Percentiles rank a stretch among this genome's conserved stretches.
These are phyloP conservation scores for Azolla pinnata DNA, from an alignment of 75 land plant species.

Conservation along the genomic window DNA sequence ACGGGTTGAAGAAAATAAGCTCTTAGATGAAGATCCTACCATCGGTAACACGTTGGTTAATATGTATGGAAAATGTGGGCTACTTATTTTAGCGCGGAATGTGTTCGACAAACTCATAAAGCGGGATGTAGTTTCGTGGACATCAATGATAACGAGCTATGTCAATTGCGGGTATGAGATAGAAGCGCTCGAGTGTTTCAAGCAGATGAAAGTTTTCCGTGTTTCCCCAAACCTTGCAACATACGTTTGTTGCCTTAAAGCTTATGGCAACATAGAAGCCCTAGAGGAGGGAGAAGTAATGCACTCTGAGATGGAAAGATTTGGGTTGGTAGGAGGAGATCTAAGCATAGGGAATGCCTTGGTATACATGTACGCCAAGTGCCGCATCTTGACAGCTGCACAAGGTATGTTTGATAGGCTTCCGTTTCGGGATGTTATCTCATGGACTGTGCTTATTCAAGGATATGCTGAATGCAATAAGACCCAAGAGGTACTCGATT, in stretches of 20 bases:
- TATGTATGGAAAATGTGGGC: conserved; percentile 24
- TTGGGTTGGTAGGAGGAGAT: conserved; percentile 20
- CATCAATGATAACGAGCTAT: conserved; percentile 27
- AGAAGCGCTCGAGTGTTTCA: conserved; percentile 22
- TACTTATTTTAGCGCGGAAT: background rate
- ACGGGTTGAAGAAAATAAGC: conserved; percentile 20
- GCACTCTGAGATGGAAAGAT: conserved; percentile 43
- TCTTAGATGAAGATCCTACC: conserved; percentile 14
- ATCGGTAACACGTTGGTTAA: conserved; percentile 37
- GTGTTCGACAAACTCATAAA: conserved; percentile 34
- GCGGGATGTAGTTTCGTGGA: conserved; percentile 17
- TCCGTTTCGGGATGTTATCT: conserved; percentile 15
- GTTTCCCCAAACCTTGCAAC: conserved; percentile 17
- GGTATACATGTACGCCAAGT: conserved; percentile 54
- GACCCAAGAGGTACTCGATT: conserved; percentile 10
- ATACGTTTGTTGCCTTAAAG: conserved; percentile 9
- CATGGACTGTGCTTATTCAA: conserved; percentile 32
- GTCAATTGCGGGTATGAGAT: conserved; percentile 7
- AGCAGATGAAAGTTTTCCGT: background rate
- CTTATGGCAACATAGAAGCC: conserved; percentile 22
- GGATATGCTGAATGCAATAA: conserved; percentile 15
- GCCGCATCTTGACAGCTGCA: conserved; percentile 35
- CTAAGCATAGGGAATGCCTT: conserved; percentile 41
- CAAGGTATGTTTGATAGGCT: conserved; percentile 42
- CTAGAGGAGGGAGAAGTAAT: conserved; percentile 46